Conservation (phyloP, 2,329 filamentous ascomycete species). For the Amesomyces nigricolor region DNA sequence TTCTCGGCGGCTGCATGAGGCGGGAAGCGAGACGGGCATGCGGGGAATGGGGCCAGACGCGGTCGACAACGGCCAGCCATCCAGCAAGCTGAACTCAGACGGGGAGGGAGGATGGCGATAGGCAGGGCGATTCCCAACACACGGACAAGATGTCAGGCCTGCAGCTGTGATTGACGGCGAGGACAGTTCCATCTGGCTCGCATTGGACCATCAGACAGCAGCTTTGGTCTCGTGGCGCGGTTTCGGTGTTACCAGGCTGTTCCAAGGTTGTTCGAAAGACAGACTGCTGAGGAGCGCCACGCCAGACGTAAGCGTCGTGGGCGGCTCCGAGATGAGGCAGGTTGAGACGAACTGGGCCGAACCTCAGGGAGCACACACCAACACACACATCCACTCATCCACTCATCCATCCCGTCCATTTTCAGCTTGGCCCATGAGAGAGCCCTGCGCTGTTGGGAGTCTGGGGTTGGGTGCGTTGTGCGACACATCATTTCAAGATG, state of each 20-base stretch:
- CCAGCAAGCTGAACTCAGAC: slow-evolving; percentile 1
- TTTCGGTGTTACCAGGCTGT: slow-evolving; percentile 7
- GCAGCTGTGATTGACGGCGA: slow-evolving; percentile 1
- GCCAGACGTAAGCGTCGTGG: neutral
- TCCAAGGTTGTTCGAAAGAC: no score
- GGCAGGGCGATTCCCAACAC: slow-evolving; percentile 7
- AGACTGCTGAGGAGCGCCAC: neutral
- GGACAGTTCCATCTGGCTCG: neutral
- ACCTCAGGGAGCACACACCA: neutral
- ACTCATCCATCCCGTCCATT: neutral
- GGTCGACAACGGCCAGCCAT: neutral
- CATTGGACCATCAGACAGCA: slow-evolving; percentile 6
- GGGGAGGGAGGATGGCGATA: slow-evolving; percentile 9
- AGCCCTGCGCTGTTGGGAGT: neutral
- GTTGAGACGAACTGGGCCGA: neutral
- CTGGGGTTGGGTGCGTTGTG: slow-evolving; percentile 1
- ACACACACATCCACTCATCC: no score
- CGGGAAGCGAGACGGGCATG: slow-evolving; percentile 5
- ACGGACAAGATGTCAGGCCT: slow-evolving; percentile 3
- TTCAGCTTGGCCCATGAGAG: neutral
- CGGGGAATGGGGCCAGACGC: slow-evolving; percentile 3
- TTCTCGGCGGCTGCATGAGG: slow-evolving; percentile 13
- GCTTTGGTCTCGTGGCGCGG: slow-evolving; percentile 7
- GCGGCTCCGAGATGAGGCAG: neutral
- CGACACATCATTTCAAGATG: slow-evolving; percentile 14